phyloP scores from a whole-genome alignment of 2,329 filamentous ascomycete genomes.

The Zopfia rhizophila region DNA sequence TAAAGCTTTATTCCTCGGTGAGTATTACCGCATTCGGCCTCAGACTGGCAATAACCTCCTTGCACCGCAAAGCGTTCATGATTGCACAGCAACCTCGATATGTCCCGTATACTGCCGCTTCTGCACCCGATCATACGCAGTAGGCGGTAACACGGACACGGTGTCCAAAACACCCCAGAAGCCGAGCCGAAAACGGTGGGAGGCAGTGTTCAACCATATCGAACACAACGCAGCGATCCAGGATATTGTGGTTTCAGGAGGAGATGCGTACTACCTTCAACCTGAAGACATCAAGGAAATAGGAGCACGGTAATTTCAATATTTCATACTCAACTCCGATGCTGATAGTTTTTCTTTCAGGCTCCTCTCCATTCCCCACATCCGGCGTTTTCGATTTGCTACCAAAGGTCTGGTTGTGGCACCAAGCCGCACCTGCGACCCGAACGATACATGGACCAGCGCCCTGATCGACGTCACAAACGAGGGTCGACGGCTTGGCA shows the following conservation, averaged over 20 bases:
- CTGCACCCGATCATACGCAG: conserved; percentile 70
- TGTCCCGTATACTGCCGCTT: conserved; percentile 72
- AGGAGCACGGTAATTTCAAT: conserved; percentile 54
- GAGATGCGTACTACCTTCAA: conserved; percentile 68
- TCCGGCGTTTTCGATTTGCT: conserved; percentile 69
- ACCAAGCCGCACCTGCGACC: conserved; percentile 66
- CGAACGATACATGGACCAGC: conserved; percentile 63
- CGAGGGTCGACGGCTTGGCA: conserved; percentile 63
- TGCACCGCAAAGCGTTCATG: background rate
- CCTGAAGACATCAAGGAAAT: conserved; percentile 65
- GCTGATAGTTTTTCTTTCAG: conserved; percentile 31
- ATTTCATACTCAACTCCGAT: background rate
- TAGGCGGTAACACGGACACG: conserved; percentile 65
- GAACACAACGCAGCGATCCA: conserved; percentile 60
- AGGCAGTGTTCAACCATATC: conserved; percentile 68
- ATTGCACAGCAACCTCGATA: conserved; percentile 63
- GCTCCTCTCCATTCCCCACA: conserved; percentile 67
- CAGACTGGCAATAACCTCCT: background rate
- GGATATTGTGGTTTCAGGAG: conserved; percentile 72
- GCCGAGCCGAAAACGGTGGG: conserved; percentile 62
- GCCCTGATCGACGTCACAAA: conserved; percentile 64
- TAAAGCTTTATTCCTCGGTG: conserved; percentile 70
- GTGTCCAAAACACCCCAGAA: conserved; percentile 54
- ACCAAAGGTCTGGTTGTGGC: conserved; percentile 70
- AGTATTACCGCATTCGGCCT: conserved; percentile 24